Evolutionary conservation across 2,329 filamentous ascomycete species (phyloP).

Genomic region (Amauroascus verrucosus): DNA sequence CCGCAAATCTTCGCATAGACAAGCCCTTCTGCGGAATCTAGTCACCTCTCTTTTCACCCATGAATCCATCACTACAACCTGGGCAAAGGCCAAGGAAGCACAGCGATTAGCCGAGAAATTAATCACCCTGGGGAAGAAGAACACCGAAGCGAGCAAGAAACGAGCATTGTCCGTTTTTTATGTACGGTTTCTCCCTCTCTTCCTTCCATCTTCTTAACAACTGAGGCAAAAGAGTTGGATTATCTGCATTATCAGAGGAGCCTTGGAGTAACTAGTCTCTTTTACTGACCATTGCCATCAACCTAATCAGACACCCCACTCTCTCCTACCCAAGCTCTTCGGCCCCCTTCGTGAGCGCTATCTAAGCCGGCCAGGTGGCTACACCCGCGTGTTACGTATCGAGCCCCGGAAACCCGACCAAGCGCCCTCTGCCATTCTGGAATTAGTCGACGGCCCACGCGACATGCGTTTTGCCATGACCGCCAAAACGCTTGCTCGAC

Average conservation of each 20-base stretch:
- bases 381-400: slow-evolving; percentile 86
- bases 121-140: slow-evolving; percentile 85
- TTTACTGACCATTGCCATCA: too few relatives aligned
- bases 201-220: neutral
- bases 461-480: slow-evolving; percentile 95
- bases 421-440: slow-evolving; percentile 78
- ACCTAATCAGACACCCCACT: slow-evolving; percentile 32
- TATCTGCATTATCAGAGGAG: too few relatives aligned
- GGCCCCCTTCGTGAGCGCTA: slow-evolving; percentile 73
- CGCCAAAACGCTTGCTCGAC: slow-evolving; percentile 65
- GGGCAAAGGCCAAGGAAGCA: slow-evolving; percentile 93
- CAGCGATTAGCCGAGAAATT: slow-evolving; percentile 89
- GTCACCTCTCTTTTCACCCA: slow-evolving; percentile 89
- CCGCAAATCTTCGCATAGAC: slow-evolving; percentile 75
- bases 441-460: slow-evolving; percentile 86
- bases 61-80: slow-evolving; percentile 91
- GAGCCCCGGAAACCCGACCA: slow-evolving; percentile 84
- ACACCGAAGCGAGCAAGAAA: slow-evolving; percentile 69
- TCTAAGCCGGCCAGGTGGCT: slow-evolving; percentile 68
- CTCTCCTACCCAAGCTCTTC: slow-evolving; percentile 71
- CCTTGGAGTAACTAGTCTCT: too few relatives aligned
- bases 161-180: slow-evolving; percentile 74
- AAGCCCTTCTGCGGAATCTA: slow-evolving; percentile 87
- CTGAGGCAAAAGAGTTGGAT: too few relatives aligned
- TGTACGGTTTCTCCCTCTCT: slow-evolving; percentile 45